These are phyloP conservation scores for Ceratobasidium sp. DNA, from an alignment of 1,284 basidiomycete species.

Conservation along the genomic window DNA sequence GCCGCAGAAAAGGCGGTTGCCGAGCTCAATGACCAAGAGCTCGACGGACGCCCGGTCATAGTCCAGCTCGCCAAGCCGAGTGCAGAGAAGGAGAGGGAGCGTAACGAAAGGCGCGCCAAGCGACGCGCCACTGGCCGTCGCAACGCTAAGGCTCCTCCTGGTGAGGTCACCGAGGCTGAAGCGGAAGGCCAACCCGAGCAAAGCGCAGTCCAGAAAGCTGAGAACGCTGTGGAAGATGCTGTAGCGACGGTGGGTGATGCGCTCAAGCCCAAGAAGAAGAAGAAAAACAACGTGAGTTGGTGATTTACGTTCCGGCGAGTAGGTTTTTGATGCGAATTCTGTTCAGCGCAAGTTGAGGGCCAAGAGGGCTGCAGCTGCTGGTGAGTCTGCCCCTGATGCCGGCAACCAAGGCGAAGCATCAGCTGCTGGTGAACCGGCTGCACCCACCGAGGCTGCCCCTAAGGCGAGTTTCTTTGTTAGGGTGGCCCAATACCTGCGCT, in stretches of 20 bases:
- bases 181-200: constrained; percentile 70
- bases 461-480: constrained; percentile 31
- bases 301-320: constrained; percentile 30
- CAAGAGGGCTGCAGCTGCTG: constrained; percentile 53
- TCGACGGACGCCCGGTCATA: constrained; percentile 85
- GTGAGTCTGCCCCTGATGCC: constrained; percentile 51
- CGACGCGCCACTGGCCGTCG: constrained; percentile 74
- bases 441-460: constrained; percentile 36
- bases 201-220: constrained; percentile 49
- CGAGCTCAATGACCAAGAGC: constrained; percentile 82
- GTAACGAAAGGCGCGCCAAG: constrained; percentile 75
- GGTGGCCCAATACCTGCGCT: neutral
- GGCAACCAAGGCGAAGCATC: constrained; percentile 46
- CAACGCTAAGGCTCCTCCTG: constrained; percentile 79
- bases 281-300: constrained; percentile 69
- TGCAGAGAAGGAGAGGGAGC: constrained; percentile 83
- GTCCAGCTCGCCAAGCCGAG: constrained; percentile 89
- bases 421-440: constrained; percentile 28
- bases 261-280: constrained; percentile 80
- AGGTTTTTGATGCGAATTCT: constrained; percentile 38
- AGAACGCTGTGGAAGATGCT: constrained; percentile 59
- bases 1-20: constrained; percentile 87
- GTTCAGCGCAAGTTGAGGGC: constrained; percentile 54
- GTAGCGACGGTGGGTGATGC: constrained; percentile 61
- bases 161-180: constrained; percentile 84